Base-by-base conservation (phyloP, 2,329 filamentous ascomycete genomes). In the Clonostachys chloroleuca region DNA sequence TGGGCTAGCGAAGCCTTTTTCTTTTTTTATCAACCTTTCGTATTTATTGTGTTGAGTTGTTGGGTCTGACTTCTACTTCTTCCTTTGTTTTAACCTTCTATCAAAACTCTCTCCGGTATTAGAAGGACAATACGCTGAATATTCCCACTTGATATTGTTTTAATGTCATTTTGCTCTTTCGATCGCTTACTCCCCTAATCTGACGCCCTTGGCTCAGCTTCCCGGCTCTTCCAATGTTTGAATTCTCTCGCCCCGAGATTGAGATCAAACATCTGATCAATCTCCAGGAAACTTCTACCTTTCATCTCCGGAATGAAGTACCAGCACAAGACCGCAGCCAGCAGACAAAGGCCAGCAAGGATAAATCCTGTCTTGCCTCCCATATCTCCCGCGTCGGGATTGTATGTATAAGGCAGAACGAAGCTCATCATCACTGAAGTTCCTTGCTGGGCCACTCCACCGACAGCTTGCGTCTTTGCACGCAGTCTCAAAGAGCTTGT, bases 251-350 rank as follows among this genome's bases (percentile, higher is more conserved):
- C 36, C 36, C 7, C 7, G 9, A 62, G 40, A 18, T 43, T 46
- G 33, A 54, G 16, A 18, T 53, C 54, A 49, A 59, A 62, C 58
- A 60, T 59, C 37, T 51, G 49, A 56, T 78, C 74, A 47, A 80
- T 72, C 51, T 78, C 72, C 39, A 60, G 60, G 1, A 66, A 59
- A 6, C 56, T 70, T 30, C 71, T 56, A 5, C 70, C 71, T 55
- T 71, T 73, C 64, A 76, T 77, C 54, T 79, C 75, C 0, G 75
- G 75, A 5, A 78, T 57, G 30, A 63, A 54, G n/a, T 62, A 60
- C 65, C 66, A 79, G 3, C 65, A 64, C 0, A 67, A 46, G 4
- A 53, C 49, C 7, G 63, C 53, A 4, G 60, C 53, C 6, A 63
- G 17, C 2, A 59, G 35, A 24, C 61, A 67, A 1, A 54, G 40